Base-by-base conservation (phyloP, 2,329 filamentous ascomycete species). In the Penicillium sp. region DNA sequence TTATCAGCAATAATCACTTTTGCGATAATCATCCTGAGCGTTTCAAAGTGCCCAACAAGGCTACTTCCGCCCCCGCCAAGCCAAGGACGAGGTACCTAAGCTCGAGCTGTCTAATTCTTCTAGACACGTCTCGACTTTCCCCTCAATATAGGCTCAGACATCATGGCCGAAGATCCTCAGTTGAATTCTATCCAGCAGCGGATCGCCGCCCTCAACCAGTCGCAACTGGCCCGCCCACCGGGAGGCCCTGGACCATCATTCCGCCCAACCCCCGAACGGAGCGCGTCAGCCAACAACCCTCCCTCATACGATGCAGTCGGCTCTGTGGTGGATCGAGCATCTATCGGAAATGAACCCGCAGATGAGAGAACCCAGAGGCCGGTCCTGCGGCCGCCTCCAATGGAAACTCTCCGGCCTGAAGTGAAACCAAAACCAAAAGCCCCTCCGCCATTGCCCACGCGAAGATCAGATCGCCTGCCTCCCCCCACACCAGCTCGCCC, bases 361-460 rank as follows among this genome's bases (percentile, higher is more conserved):
- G 62, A 53, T 15, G 54, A 60, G 15, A 60, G 41, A 43, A 63
- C 61, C 39, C 62, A 70, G 50, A 63, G 66, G 44, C 61, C 65
- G 23, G 61, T 63, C 16, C 60, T 68, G 50, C 69, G 65, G 31
- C 65, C 70, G 38, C 65, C 63, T 47, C 60, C 66, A 16, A 57
- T 57, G 21, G 57, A 60, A 21, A 60, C 61, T 11, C 51, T 64
- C 29, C 62, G 50, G 41, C 65, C 63, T 16, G 60, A 62, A 40
- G 56, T 69, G 60, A 72, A 68, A 59, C 59, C 65, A 40, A 72
- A 70, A 48, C 61, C 63, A 43, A 72, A 70, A 57, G 55, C 55
- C 29, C 75, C 77, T 60, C 81, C 81, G 55, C 75, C 78, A 11
- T 68, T 82, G 45, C 79, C 81, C 38, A 70, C 73, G 33, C 74